Evolutionary conservation across 768 basidiomycete genomes (phyloP).

Genomic region (Mycena galopus): DNA sequence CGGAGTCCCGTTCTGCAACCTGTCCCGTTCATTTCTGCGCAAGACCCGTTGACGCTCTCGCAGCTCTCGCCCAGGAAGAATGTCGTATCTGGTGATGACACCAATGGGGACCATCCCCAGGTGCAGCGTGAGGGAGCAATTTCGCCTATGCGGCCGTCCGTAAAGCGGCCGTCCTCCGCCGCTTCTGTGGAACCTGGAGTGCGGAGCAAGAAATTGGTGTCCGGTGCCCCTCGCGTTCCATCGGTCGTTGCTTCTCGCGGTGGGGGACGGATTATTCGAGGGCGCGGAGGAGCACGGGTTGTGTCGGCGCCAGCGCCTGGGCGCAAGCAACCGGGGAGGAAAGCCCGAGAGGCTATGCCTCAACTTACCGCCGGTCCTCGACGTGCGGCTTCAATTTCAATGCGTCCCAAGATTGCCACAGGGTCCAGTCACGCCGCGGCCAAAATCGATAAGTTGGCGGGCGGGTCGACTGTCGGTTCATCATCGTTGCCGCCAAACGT

Average conservation of each 20-base stretch:
- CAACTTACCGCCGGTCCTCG: neutral
- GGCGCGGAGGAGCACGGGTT: neutral
- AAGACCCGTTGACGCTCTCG: slow-evolving; percentile 57
- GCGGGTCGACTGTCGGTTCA: neutral
- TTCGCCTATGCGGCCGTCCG: slow-evolving; percentile 38
- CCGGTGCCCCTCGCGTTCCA: neutral
- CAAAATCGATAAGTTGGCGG: neutral
- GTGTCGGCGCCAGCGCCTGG: slow-evolving; percentile 21
- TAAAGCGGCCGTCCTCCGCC: slow-evolving; percentile 22
- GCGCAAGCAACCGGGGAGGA: slow-evolving; percentile 1
- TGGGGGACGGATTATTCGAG: neutral
- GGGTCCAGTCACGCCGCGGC: neutral
- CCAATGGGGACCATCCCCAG: neutral
- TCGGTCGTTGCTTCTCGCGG: too few relatives aligned
- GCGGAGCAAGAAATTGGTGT: slow-evolving; percentile 17
- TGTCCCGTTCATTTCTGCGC: neutral
- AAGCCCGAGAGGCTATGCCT: neutral
- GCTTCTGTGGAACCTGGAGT: slow-evolving; percentile 2
- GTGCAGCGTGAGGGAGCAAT: neutral
- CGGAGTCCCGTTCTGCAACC: neutral
- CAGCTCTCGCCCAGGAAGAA: slow-evolving; percentile 62
- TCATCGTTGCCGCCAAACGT: neutral
- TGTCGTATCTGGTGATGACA: neutral
- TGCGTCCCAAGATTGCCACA: neutral
- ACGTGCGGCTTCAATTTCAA: neutral